Base-by-base conservation (phyloP, 2,329 filamentous ascomycete species). In the Thielaviopsis populi region DNA sequence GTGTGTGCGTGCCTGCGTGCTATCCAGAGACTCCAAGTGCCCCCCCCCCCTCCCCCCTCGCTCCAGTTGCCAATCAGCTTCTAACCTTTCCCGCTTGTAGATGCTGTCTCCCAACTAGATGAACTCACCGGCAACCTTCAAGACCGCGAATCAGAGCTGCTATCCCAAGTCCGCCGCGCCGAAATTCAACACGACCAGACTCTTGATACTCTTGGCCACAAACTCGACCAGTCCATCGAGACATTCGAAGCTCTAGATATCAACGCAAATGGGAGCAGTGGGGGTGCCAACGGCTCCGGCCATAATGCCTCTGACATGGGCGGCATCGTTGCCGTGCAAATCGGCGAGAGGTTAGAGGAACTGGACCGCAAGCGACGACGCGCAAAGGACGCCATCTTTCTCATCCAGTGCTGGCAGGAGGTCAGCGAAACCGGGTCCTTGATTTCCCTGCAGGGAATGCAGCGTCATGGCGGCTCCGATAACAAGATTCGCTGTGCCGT, bases 321-420 rank as follows among this genome's bases (percentile, higher is more conserved):
- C 46, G 65, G 62, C 40, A 95, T 92, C 72, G 83, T 94, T 68
- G 94, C 94, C 0, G 90, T 99, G 63, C 89, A 95, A 73, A 97
- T 96, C 62, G 94, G 94, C 69, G 91, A 95, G 76, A 86, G 87
- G 70, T 78, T 99, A 11, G 94, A 99, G 76, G 92, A 97, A 73
- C 79, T 99, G 66, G 94, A 99, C 74, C 84, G 90, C 70, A 95
- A 99, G 76, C 80, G 91, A 69, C 86, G 90, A 71, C 81, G 92
- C 66, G 94, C 94, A 40, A 81, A 94, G 72, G 94, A 99, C 76
- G 91, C 94, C 66, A 92, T 89, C 72, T 97, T 97, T 72, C 75
- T 99, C 66, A 91, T 99, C 68, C 88, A 95, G 72, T 99, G 94
- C 76, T 99, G 94, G 92, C 84, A 90, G 48, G 92, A 97, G 71